A percentile compares a stretch with the other conserved stretches of the same genome.
Conservation (phyloP, 208 protist genomes). For the Leishmania amazonensis region DNA sequence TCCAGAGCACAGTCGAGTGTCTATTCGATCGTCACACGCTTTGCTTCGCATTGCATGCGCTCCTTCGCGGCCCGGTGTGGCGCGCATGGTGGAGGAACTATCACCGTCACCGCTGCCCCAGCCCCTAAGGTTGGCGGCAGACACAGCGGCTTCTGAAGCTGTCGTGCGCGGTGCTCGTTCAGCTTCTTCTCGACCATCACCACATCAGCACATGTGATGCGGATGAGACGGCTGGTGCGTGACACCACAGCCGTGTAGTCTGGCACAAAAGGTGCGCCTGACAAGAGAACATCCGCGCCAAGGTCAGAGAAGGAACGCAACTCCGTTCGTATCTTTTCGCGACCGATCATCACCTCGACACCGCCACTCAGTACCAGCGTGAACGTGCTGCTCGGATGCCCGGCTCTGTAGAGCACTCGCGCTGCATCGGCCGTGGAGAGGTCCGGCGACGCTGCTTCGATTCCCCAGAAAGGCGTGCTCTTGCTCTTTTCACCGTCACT, state of each 20-base stretch:
- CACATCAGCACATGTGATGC: slow-evolving; percentile 57
- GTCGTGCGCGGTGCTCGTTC: slow-evolving; percentile 24
- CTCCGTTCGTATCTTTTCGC: slow-evolving; percentile 48
- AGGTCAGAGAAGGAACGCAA: slow-evolving; percentile 67
- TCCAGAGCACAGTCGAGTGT: neutral
- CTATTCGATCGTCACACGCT: slow-evolving; percentile 27
- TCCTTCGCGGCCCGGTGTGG: neutral
- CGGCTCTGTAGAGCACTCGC: slow-evolving; percentile 49
- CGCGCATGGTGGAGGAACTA: neutral
- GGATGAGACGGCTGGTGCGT: slow-evolving; percentile 50
- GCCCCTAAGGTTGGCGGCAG: neutral
- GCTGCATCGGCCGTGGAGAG: slow-evolving; percentile 6
- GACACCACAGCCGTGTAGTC: slow-evolving; percentile 72
- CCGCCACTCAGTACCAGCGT: slow-evolving; percentile 76
- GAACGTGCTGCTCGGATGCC: slow-evolving; percentile 39
- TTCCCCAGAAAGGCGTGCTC: neutral
- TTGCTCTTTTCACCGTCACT: slow-evolving; percentile 4
- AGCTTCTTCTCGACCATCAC: slow-evolving; percentile 32
- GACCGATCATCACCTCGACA: slow-evolving; percentile 35
- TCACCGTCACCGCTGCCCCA: slow-evolving; percentile 2
- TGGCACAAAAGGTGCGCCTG: slow-evolving; percentile 42
- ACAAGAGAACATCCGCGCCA: slow-evolving; percentile 52
- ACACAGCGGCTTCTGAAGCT: slow-evolving; percentile 11
- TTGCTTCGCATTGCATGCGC: slow-evolving; percentile 19
- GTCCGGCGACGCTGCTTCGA: slow-evolving; percentile 4